Conservation (phyloP, 345 rosid genomes). For the Rhodomyrtus tomentosa region DNA sequence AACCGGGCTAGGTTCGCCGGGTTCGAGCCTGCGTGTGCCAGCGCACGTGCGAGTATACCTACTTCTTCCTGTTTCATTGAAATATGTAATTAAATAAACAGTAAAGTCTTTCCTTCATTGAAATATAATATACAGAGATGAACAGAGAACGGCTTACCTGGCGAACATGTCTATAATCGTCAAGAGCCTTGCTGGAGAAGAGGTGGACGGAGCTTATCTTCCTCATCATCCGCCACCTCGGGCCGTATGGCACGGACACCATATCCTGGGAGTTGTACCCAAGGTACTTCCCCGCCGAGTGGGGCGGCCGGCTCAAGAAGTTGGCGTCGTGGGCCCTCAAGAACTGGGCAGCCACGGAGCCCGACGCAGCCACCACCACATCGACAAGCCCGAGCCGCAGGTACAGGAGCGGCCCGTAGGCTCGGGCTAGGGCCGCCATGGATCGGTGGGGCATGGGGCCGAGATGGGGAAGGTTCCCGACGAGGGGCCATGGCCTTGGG, state of each 20-base stretch:
- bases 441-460: slow-evolving; percentile 65
- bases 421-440: slow-evolving; percentile 37
- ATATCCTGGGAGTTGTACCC: slow-evolving; percentile 86
- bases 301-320: slow-evolving; percentile 86
- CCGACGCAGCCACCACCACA: slow-evolving; percentile 73
- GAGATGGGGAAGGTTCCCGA: slow-evolving; percentile 81
- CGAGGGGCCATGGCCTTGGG: slow-evolving; percentile 75
- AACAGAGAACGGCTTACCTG: slow-evolving; percentile 28
- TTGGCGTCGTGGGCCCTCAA: slow-evolving; percentile 68
- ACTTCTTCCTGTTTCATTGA: slow-evolving; percentile 43
- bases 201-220: slow-evolving; percentile 76
- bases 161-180: slow-evolving; percentile 62
- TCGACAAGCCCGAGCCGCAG: slow-evolving; percentile 66
- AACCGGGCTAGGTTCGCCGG: slow-evolving; percentile 44
- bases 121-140: neutral
- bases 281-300: slow-evolving; percentile 67
- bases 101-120: neutral
- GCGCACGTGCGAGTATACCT: slow-evolving; percentile 23
- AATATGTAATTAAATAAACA: rapidly evolving
- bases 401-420: slow-evolving; percentile 69
- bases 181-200: slow-evolving; percentile 83
- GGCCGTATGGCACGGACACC: slow-evolving; percentile 84
- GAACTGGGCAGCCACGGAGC: slow-evolving; percentile 72
- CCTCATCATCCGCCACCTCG: slow-evolving; percentile 75
- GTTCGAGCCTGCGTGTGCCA: slow-evolving; percentile 14